These are phyloP conservation scores for Selaginella tamariscina DNA, from an alignment of 75 land plant genomes.

Conservation along the genomic window DNA sequence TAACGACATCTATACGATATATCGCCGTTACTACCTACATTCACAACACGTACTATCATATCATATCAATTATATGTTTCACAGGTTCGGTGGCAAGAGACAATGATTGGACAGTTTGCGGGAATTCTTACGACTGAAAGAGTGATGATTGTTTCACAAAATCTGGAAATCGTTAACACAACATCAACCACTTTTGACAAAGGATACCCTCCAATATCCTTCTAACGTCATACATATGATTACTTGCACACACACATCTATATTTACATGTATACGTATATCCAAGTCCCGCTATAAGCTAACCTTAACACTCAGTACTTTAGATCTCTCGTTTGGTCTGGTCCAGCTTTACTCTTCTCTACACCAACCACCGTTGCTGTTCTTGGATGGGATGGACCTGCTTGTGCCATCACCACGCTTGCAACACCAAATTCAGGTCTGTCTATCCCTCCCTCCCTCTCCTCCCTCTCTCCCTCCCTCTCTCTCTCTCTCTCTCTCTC, in stretches of 20 bases:
- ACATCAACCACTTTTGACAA: conserved; percentile 62
- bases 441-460: no score
- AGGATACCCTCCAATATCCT: conserved; percentile 99
- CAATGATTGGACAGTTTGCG: conserved; percentile 76
- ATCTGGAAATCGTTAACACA: conserved; percentile 65
- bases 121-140: conserved; percentile 87
- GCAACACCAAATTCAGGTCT: conserved; percentile 76
- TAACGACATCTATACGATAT: no score
- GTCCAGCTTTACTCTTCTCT: conserved; percentile 90
- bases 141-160: conserved; percentile 67
- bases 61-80: background rate
- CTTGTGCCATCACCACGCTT: conserved; percentile 54
- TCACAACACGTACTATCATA: background rate
- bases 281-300: background rate
- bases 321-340: conserved; percentile 91
- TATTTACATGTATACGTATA: conserved; percentile 5
- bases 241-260: no score
- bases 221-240: conserved; percentile 3
- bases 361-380: conserved; percentile 64
- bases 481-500: no score
- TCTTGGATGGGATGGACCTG: conserved; percentile 93
- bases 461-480: no score
- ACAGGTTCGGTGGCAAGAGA: conserved; percentile 97
- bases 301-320: conserved; percentile 56
- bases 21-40: no score